Evolutionary conservation across 108 stramenopile genomes (phyloP), one percentile per base, ranked within the genome.

Genomic region (Asterionellopsis glacialis): DNA sequence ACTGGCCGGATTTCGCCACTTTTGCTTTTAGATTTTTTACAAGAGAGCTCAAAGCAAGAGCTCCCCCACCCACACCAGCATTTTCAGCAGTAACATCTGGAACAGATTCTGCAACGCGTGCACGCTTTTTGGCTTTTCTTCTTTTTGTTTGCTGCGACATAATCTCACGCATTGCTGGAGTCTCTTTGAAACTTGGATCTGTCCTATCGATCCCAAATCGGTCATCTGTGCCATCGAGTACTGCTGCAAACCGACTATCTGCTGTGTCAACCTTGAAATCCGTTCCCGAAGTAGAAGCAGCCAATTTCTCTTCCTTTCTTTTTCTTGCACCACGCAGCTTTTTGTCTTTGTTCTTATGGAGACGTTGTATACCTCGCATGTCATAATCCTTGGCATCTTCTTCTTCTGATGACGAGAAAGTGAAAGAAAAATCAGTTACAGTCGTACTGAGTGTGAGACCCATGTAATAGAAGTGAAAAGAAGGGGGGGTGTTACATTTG

Each of bases 151-250:
- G 94, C 62, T 94, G 93, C 5, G 63, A 62, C 52, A 97, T 58
- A 57, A 97, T 81, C 15, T 76, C 56, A 44, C 79, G 87, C 95
- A 97, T 96, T 14, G 85, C 97, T 40, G 76, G 59, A 12, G 97
- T 97, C 38, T 95, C 90, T 70, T 86, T 94, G 73, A 73, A 98
- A 50, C 76, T 64, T 1, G 88, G 74, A 64, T 87, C 86, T 1
- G 95, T 95, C 25, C 80, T 75, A 63, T 98, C 97, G 59, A 98
- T 96, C 18, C 95, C 97, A 64, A 93, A 98, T 22, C 85, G 62
- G 50, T 77, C 88, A 73, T 98, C 90, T 11, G 52, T 48, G 23
- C 97, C 97, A 59, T 95, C 90, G 27, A 98, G 67, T 39, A 98
- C 73, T 14, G 87, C 89, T 4, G 86, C 65, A 53, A 98, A 98